Evolutionary conservation across 345 rosid species (phyloP).

Genomic region (Heritiera fomes): DNA sequence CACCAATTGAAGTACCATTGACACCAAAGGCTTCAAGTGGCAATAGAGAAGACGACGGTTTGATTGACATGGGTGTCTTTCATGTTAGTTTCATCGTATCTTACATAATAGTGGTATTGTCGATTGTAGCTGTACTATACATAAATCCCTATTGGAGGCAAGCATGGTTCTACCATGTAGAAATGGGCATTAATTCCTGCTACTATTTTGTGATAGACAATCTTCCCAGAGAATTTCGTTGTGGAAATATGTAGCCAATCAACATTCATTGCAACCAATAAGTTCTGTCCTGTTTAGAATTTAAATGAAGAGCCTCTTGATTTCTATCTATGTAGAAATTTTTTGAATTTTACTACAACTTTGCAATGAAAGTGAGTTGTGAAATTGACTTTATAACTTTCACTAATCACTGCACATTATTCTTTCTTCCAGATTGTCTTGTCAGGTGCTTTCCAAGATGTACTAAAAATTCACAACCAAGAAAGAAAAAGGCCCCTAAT

Average conservation of each 20-base stretch:
- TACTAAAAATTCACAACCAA: too few species aligned
- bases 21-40: neutral
- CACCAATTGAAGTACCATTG: neutral
- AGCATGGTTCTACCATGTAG: neutral
- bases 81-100: neutral
- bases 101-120: neutral
- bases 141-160: slow-evolving; percentile 8
- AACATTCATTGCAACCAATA: too few species aligned
- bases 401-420: too few species aligned
- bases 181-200: neutral
- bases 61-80: neutral
- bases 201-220: slow-evolving; percentile 4
- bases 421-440: too few species aligned
- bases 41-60: neutral
- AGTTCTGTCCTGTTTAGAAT: too few species aligned
- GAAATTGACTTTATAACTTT: too few species aligned
- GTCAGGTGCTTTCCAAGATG: too few species aligned
- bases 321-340: too few species aligned
- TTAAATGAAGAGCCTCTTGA: too few species aligned
- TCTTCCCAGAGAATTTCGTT: neutral
- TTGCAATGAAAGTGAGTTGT: too few species aligned
- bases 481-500: too few species aligned
- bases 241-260: neutral
- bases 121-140: neutral
- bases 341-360: too few species aligned